Evolutionary conservation across 768 basidiomycete species (phyloP), one percentile per base, ranked within the genome.

Genomic region (Leccinellum rugosiceps): DNA sequence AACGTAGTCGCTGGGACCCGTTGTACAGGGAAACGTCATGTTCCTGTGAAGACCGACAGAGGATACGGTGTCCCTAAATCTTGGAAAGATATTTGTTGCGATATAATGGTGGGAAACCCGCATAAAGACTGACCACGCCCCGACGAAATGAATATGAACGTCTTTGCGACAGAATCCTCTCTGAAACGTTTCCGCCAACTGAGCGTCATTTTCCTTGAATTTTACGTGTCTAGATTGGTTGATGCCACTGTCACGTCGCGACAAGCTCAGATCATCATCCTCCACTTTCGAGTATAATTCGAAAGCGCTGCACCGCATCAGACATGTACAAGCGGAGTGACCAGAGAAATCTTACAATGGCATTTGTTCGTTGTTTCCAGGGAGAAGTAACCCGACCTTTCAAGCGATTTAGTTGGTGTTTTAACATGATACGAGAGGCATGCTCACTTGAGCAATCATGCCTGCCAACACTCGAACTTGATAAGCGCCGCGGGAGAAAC

Each of bases 401-500:
- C 6, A 3, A 3, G 13, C n/a, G 26, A 31, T 26, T 41, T 43
- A 34, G n/a, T 26, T 17, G 14, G 41, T 30, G 31, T 7, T 7
- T 2, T 4, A 4, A 26, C 3, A 21, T 6, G 1, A 2, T 26
- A 7, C 13, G 11, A 3, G n/a, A 44, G 45, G 28, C n/a, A 45
- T 17, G 5, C 69, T 52, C 50, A 75, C 79, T 52, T 57, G 68
- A n/a, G 74, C 55, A 19, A 79, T 77, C 78, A 80, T 80, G 23
- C 68, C 78, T 3, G 78, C 75, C 43, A 80, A 50, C 1, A 67
- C 73, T 28, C 78, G 72, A 3, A 74, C 76, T 62, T 79, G 78
- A 58, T 77, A 80, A n/a, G 78, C 78, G 8, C 78, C 78, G 19
- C 79, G 76, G 2, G 79, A 79, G 60, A 76, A 80, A 3, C 78